Base-by-base conservation (phyloP, 441 rosid species). In the Mallotus japonicus region DNA sequence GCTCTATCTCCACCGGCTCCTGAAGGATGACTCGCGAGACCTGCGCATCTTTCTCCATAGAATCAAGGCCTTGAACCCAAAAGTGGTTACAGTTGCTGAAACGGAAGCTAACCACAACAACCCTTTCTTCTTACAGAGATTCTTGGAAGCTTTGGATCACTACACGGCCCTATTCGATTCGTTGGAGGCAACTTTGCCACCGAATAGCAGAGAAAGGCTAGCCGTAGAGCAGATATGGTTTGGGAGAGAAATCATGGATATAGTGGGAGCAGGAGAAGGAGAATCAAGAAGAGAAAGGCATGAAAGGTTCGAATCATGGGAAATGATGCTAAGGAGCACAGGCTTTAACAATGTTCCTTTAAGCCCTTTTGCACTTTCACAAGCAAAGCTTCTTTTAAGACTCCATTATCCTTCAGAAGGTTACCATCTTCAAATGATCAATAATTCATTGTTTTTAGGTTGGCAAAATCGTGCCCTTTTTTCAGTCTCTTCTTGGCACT, bases 371-470 rank as follows among this genome's bases (percentile, higher is more conserved):
- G 95, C 97, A 22, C 71, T 88, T 10, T 89, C 99, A 15, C 99
- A 95, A 78, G 99, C 99, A 5, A 95, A 89, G 87, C 91, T 95
- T 66, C 88, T 95, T 19, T 75, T 95, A 24, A 82, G 97, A 76
- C 97, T 95, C 64, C 99, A 95, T 76, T 95, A 95, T 81, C 99
- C 99, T 42, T 89, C 92, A 1, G 97, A 92, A 73, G 99, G 99
- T 72, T 92, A 89, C 75, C 90, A 83, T 73, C 92, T 95, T 77
- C 90, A 87, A 75, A 78, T 85, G 69, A 85, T 81, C 63, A 84
- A 83, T 79, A 69, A 87, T 75, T 87, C 86, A 69, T 86, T 87
- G 73, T 88, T 86, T 79, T 84, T 95, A 34, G 95, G 96, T 46
- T 95, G 99, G 99, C 90, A 86, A 74, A 85, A 81, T 83, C 92